These are phyloP conservation scores for Gardenia jasminoides DNA, from an alignment of 257 asterid species.

Conservation along the genomic window DNA sequence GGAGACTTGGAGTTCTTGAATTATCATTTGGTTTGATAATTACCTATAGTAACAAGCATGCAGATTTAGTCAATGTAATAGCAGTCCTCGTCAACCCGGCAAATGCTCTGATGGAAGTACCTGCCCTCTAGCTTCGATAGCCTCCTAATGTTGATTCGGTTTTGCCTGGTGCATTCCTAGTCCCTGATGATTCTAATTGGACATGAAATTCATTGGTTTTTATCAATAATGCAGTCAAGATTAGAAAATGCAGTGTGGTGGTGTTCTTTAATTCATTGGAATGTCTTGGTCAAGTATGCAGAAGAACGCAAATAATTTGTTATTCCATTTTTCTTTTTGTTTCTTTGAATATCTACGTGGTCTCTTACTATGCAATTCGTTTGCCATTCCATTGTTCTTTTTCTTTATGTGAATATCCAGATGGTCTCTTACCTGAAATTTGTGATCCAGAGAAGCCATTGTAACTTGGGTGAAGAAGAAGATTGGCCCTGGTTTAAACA, in stretches of 20 bases:
- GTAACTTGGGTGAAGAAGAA: constrained; percentile 92
- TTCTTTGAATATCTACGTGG: neutral
- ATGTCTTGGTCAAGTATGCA: neutral
- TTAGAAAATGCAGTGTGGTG: neutral
- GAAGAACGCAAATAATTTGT: neutral
- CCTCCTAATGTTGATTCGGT: too few relatives aligned
- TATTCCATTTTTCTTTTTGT: neutral
- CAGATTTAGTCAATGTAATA: too few relatives aligned
- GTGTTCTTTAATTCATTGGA: neutral
- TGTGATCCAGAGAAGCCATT: constrained; percentile 62
- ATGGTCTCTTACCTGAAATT: constrained; percentile 3
- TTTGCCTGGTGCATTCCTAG: neutral
- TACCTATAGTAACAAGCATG: too few relatives aligned
- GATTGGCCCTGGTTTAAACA: constrained; percentile 72
- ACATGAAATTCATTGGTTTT: neutral
- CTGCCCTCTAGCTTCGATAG: too few relatives aligned
- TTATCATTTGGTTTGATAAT: too few relatives aligned
- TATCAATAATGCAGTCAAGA: neutral
- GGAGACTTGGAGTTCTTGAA: too few relatives aligned
- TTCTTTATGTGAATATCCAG: neutral
- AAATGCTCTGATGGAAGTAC: too few relatives aligned
- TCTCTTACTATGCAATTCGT: too few relatives aligned
- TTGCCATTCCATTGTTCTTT: neutral
- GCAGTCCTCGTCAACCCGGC: too few relatives aligned
- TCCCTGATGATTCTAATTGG: neutral